These are phyloP conservation scores for Monilinia polystroma DNA, from an alignment of 2,329 filamentous ascomycete genomes.

Conservation along the genomic window DNA sequence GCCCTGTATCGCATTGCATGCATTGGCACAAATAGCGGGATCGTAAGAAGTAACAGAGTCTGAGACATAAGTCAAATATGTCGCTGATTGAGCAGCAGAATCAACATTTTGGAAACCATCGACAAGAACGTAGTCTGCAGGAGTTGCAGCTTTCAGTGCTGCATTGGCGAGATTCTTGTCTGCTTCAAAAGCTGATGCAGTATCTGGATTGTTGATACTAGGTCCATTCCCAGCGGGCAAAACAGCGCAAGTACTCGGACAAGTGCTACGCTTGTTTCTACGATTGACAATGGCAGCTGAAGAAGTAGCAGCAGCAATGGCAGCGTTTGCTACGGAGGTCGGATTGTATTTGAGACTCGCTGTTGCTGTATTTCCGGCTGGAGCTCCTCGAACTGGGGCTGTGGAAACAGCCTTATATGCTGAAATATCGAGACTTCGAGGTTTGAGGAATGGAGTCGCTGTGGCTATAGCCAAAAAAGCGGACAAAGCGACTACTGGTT, in stretches of 20 bases:
- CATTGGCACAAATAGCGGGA: slow-evolving; percentile 20
- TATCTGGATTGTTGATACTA: slow-evolving; percentile 14
- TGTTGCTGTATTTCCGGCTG: slow-evolving; percentile 14
- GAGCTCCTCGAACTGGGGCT: slow-evolving; percentile 12
- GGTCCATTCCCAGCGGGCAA: slow-evolving; percentile 17
- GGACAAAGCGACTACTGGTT: slow-evolving; percentile 3
- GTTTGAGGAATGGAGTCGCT: slow-evolving; percentile 16
- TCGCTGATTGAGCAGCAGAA: slow-evolving; percentile 10
- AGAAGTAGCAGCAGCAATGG: slow-evolving; percentile 1
- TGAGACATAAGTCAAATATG: slow-evolving; percentile 23
- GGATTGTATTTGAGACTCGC: slow-evolving; percentile 16
- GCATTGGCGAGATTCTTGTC: slow-evolving; percentile 2
- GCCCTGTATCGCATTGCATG: slow-evolving; percentile 22
- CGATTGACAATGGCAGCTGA: slow-evolving; percentile 3
- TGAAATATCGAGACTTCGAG: slow-evolving; percentile 17
- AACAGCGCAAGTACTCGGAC: neutral
- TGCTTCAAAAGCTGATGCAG: slow-evolving; percentile 10
- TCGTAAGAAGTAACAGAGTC: slow-evolving; percentile 21
- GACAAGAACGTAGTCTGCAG: slow-evolving; percentile 4
- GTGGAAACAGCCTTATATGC: slow-evolving; percentile 21
- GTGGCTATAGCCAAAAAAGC: neutral
- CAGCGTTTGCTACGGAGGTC: slow-evolving; percentile 4
- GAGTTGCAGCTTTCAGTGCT: slow-evolving; percentile 16
- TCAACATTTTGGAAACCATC: slow-evolving; percentile 17
- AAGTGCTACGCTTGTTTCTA: slow-evolving; percentile 18